Base-by-base conservation (phyloP, 1,139 yeast genomes). In the Protomyces macrosporus region DNA sequence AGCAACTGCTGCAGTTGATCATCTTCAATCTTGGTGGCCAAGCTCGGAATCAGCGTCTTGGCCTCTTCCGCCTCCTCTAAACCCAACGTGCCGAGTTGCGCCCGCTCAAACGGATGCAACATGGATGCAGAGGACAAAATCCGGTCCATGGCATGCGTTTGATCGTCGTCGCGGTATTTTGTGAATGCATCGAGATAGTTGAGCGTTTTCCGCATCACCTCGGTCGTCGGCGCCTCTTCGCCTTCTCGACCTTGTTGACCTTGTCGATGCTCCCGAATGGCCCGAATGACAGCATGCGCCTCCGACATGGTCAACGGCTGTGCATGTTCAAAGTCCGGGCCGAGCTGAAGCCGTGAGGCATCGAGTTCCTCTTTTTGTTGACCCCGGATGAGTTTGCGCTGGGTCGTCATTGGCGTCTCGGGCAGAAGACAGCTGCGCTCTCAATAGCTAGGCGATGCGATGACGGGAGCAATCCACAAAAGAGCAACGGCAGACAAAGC, bases 11-110 rank as follows among this genome's bases (percentile, higher is more conserved):
- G 66, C 45, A 66, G 40, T 35, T 52, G 59, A 10, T 65, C 67
- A 37, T 66, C 67, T 3, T 56, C 63, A 10, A 65, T 51, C 39
- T 65, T 65, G 30, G 55, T 60, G 7, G 67, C 64, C n/a, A 67
- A 53, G 34, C 71, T 68, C 55, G 99, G 97, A 67, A 93, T 87
- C 72, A 93, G 80, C 35, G 97, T 89, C 76, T 90, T 89, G 39
- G 98, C 98, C 78, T 93, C 99, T 72, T 93, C 98, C 5, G 96
- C 91, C 70, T 93, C 98, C 73, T 93, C 98, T 76, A 97, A 91
- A 52, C 95, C 90, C 68, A 93, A 79, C 1, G 96, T 89, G 0
- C 98, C 97, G 63, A 93, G 79, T 76, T 93, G 98, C 0, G 98
- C 97, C 64, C 90, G 80, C 76, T 93, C 99, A 75, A 93, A 95